Percentiles rank a stretch among this genome's conserved stretches.
Conservation (phyloP, 2,329 filamentous ascomycete species). For the Ciborinia camelliae region DNA sequence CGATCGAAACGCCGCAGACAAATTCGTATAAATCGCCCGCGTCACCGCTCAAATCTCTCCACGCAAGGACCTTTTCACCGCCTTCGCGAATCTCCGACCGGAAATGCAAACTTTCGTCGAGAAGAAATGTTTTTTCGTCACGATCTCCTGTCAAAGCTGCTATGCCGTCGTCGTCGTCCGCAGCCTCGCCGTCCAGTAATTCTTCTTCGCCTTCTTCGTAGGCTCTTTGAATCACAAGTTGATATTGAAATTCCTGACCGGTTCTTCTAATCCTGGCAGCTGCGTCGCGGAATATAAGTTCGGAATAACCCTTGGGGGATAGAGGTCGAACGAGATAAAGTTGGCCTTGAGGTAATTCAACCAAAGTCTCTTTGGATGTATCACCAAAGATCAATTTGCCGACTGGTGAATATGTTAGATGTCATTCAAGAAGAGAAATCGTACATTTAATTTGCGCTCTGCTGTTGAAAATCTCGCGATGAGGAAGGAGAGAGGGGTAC, state of each 20-base stretch:
- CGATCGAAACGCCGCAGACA: slow-evolving; percentile 76
- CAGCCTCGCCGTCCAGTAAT: slow-evolving; percentile 82
- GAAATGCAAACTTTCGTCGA: slow-evolving; percentile 90
- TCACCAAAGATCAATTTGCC: slow-evolving; percentile 91
- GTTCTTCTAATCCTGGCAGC: slow-evolving; percentile 88
- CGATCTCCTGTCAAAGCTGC: slow-evolving; percentile 75
- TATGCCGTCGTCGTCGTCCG: slow-evolving; percentile 66
- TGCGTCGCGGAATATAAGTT: slow-evolving; percentile 98
- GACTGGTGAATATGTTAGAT: slow-evolving; percentile 49
- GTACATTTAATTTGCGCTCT: background rate
- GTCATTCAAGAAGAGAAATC: background rate
- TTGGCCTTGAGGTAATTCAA: slow-evolving; percentile 92
- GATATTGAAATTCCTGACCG: slow-evolving; percentile 93
- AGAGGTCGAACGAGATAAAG: slow-evolving; percentile 94
- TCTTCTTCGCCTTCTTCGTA: slow-evolving; percentile 98
- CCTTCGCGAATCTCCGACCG: slow-evolving; percentile 77
- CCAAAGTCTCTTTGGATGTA: slow-evolving; percentile 76
- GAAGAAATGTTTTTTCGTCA: slow-evolving; percentile 94
- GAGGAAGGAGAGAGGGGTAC: slow-evolving; percentile 20
- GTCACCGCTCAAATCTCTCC: slow-evolving; percentile 93
- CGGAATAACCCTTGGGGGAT: slow-evolving; percentile 95
- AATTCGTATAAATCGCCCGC: slow-evolving; percentile 96
- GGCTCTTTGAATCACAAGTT: slow-evolving; percentile 91
- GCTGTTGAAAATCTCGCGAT: background rate
- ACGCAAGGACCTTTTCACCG: slow-evolving; percentile 84